These are phyloP conservation scores for Colletotrichum eremochloae DNA, from an alignment of 2,329 filamentous ascomycete species.

Conservation along the genomic window DNA sequence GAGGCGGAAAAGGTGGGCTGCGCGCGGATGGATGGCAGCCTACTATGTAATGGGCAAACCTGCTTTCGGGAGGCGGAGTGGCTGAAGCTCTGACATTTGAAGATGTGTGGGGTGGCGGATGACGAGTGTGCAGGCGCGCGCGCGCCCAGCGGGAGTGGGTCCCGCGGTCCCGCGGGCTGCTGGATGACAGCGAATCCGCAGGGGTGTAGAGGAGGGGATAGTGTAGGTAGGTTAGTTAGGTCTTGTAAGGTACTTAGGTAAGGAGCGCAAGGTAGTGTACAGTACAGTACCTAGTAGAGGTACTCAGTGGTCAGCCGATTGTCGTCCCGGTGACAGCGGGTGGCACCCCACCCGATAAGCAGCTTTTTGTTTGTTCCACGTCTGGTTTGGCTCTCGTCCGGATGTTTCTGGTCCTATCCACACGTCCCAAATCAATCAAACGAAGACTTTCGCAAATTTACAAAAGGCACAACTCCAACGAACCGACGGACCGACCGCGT, in stretches of 20 bases:
- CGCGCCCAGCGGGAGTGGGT: slow-evolving; percentile 5
- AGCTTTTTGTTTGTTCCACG: slow-evolving; percentile 32
- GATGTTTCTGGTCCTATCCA: slow-evolving; percentile 10
- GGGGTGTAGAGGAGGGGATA: neutral
- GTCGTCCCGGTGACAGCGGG: slow-evolving; percentile 50
- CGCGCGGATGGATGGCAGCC: neutral
- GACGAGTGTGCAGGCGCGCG: slow-evolving; percentile 21
- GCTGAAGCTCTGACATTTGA: slow-evolving; percentile 43
- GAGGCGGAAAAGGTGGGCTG: slow-evolving; percentile 7
- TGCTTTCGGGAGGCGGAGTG: slow-evolving; percentile 39
- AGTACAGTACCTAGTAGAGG: no score
- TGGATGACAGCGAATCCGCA: neutral
- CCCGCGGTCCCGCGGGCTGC: neutral
- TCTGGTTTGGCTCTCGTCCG: neutral
- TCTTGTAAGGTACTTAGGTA: no score
- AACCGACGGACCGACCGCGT: neutral
- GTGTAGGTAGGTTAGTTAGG: no score
- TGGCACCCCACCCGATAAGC: slow-evolving; percentile 8
- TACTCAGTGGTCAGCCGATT: slow-evolving; percentile 43
- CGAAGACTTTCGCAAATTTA: slow-evolving; percentile 15
- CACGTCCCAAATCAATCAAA: neutral
- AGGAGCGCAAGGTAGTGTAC: no score
- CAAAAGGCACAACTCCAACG: neutral
- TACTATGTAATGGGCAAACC: slow-evolving; percentile 26
- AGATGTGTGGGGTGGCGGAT: slow-evolving; percentile 36